Percentiles rank a stretch among this genome's conserved stretches.
Conservation (phyloP, 805 yeast genomes). For the Saturnispora ahearnii region DNA sequence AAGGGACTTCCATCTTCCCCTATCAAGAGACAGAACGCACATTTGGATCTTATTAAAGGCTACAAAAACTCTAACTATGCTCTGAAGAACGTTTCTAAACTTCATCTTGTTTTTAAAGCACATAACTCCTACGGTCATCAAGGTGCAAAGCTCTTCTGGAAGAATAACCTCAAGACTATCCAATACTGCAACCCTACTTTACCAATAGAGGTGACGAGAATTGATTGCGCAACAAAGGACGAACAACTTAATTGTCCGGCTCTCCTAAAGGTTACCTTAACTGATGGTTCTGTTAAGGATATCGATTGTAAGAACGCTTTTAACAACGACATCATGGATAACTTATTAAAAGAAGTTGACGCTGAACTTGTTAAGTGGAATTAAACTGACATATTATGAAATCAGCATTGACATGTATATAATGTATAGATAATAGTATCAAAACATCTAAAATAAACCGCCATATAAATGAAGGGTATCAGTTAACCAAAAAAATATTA, state of each 20-base stretch:
- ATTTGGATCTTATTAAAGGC: conserved; percentile 44
- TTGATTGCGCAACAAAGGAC: conserved; percentile 34
- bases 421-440: background rate
- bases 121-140: conserved; percentile 44
- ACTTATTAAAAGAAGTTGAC: conserved; percentile 40
- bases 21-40: conserved; percentile 38
- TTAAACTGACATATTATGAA: background rate
- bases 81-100: conserved; percentile 29
- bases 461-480: background rate
- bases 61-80: conserved; percentile 33
- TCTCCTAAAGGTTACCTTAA: conserved; percentile 32
- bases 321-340: conserved; percentile 45
- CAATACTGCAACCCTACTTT: conserved; percentile 75
- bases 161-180: conserved; percentile 60
- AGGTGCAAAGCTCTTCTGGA: conserved; percentile 74
- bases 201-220: conserved; percentile 51
- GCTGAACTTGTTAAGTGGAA: conserved; percentile 36
- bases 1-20: conserved; percentile 33
- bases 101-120: conserved; percentile 45
- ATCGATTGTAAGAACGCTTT: conserved; percentile 47
- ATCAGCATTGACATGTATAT: background rate
- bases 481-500: background rate
- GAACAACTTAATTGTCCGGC: conserved; percentile 39
- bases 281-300: conserved; percentile 30
- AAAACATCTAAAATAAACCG: background rate